Base-by-base conservation (phyloP, 2,329 filamentous ascomycete genomes). In the Diplodia intermedia region DNA sequence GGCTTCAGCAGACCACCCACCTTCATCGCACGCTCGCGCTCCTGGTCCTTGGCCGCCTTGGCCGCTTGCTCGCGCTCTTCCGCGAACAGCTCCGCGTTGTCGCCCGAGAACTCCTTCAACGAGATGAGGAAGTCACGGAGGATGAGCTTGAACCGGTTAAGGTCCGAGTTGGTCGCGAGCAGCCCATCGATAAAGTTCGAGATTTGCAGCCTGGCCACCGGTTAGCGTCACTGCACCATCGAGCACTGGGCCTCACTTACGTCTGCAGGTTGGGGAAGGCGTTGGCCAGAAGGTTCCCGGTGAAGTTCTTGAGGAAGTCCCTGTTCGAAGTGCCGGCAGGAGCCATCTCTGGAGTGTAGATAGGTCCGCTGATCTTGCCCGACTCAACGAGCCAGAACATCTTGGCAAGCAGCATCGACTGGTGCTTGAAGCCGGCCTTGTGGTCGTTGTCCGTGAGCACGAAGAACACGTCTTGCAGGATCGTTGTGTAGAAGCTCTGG, bases 351-450 rank as follows among this genome's bases (percentile, higher is more conserved):
- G 89, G 84, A 20, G 88, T 87, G 81, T 97, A 99, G 72, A 99
- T 92, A 0, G 94, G 94, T 5, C 94, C 93, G 75, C 93, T 90
- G 68, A 99, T 93, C 86, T 97, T 97, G 66, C 93, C 90, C 33
- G 88, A 85, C 72, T 94, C 88, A n/a, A 97, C 89, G 68, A 97
- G 93, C 85, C 94, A 96, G 83, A 99, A 97, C 87, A 99, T 94
- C 76, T 94, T 91, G 74, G 95, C 93, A 70, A 99, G 83, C 60
- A 99, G 85, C 87, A 95, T 91, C 3, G 94, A 94, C 82, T 99
- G 95, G 9, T 94, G 95, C 85, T 99, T 99, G 85, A 99, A 99
- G 0, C 95, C 95, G 70, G 95, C 95, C 84, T 99, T 99, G 86
- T 99, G 95, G 75, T 99, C 95, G 69, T 91, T 94, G 77, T 99